Conservation (phyloP, 2,329 filamentous ascomycete genomes). For the Septoria petroselini region DNA sequence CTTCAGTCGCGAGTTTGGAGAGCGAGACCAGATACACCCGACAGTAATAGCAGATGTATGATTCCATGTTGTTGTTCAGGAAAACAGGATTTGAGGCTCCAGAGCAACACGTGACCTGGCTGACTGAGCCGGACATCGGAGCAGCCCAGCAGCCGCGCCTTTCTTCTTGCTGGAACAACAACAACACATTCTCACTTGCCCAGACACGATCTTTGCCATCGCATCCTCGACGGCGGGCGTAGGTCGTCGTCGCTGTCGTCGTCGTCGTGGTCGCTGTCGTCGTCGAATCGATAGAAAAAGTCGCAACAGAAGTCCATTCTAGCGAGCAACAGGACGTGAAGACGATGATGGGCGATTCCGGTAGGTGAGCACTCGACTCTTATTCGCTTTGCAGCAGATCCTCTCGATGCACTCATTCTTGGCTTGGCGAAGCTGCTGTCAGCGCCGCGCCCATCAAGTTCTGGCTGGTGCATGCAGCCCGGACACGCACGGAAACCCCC, state of each 20-base stretch:
- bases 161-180: not conserved
- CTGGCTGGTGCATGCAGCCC: conserved; percentile 7
- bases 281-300: too few relatives aligned
- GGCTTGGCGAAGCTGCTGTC: conserved; percentile 13
- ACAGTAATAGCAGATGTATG: too few relatives aligned
- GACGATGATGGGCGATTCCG: not conserved
- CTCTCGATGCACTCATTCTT: conserved; percentile 9
- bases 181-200: too few relatives aligned
- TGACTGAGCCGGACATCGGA: conserved; percentile 12
- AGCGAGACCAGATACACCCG: too few relatives aligned
- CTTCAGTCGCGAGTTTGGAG: too few relatives aligned
- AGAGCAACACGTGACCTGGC: too few relatives aligned
- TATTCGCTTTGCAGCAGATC: conserved; percentile 7
- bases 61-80: too few relatives aligned
- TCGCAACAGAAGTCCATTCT: too few relatives aligned
- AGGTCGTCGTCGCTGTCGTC: not conserved
- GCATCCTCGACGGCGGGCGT: too few relatives aligned
- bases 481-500: conserved; percentile 16
- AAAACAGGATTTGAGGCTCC: too few relatives aligned
- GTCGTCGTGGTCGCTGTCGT: not conserved
- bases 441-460: too few relatives aligned
- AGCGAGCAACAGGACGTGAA: not conserved
- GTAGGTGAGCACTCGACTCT: conserved; percentile 22
- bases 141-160: not conserved
- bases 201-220: not conserved